Conservation (phyloP, 129 eudicot genomes). For the carrot (Daucus carota) region DH1_v3.0 NC_030386.2:7727501-7728000, state of each 20-base stretch:
- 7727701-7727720: not conserved
- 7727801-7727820: constrained; percentile 98
- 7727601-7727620: too few species aligned
- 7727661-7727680: not conserved
- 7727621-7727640: too few species aligned
- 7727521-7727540: too few species aligned
- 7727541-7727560: too few species aligned
- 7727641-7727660: not conserved
- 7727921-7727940: constrained; percentile 88
- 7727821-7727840: constrained; percentile 96
- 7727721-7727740: not conserved
- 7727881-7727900: constrained; percentile 4
- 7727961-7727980: constrained; percentile 41
- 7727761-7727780: constrained; percentile 15
- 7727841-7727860: constrained; percentile 32
- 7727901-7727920: constrained; percentile 59
- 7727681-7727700: not conserved
- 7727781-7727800: constrained; percentile 17
- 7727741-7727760: not conserved
- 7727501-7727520: too few species aligned
- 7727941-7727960: constrained; percentile 96
- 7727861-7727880: not conserved
- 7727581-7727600: too few species aligned
- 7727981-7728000: not conserved
- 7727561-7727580: too few species aligned